phyloP scores from a whole-genome alignment of 1,284 basidiomycete genomes.

The Sanghuangporus weigelae region DNA sequence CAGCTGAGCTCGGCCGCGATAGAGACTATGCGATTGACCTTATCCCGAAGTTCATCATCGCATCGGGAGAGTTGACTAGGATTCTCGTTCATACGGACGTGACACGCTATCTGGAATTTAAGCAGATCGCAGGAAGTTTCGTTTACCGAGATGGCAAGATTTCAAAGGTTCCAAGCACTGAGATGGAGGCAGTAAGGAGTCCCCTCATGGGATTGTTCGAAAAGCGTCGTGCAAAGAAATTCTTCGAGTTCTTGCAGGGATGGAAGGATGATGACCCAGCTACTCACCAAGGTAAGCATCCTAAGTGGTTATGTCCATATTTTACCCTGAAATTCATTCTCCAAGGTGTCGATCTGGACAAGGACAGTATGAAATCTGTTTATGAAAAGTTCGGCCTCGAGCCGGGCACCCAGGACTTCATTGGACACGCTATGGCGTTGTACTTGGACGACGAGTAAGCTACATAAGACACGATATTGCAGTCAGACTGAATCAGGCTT shows the following conservation, averaged over 20 bases:
- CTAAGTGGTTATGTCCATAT: not conserved
- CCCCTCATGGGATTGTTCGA: constrained; percentile 98
- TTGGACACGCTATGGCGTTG: constrained; percentile 99
- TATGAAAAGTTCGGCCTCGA: constrained; percentile 98
- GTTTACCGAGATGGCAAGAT: constrained; percentile 97
- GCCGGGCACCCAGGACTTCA: constrained; percentile 97
- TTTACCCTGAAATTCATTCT: not conserved
- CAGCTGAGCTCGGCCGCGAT: constrained; percentile 84
- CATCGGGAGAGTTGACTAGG: constrained; percentile 95
- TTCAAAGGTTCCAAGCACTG: constrained; percentile 96
- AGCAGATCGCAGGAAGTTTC: constrained; percentile 98
- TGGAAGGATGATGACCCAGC: constrained; percentile 94
- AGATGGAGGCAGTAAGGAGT: constrained; percentile 94
- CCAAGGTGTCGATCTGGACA: constrained; percentile 81
- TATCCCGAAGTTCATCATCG: constrained; percentile 96
- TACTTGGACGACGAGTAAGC: constrained; percentile 96
- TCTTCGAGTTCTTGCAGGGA: constrained; percentile 95
- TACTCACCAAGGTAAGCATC: constrained; percentile 83
- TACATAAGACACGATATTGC: not conserved
- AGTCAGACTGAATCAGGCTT: constrained; percentile 2
- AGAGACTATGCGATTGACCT: constrained; percentile 96
- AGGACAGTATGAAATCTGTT: constrained; percentile 84
- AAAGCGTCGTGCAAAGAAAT: constrained; percentile 97
- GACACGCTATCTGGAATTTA: constrained; percentile 98
- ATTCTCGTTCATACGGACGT: constrained; percentile 99